A percentile compares a stretch with the other conserved stretches of the same genome.
Evolutionary conservation across 768 basidiomycete species (phyloP).

Genomic region (Lyophyllum semitale): DNA sequence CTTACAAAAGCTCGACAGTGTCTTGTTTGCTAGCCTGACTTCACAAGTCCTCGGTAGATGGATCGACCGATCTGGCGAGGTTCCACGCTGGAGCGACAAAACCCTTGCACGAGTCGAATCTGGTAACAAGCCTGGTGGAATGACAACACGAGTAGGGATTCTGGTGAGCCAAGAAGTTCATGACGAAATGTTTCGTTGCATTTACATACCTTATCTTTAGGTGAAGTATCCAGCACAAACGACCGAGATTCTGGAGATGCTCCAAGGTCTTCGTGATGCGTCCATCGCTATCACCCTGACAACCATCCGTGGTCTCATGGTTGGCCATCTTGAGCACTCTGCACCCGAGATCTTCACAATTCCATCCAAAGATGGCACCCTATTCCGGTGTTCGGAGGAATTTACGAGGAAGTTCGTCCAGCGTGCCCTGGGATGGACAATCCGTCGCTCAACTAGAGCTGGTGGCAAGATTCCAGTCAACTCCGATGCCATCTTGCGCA

Average conservation of each 20-base stretch:
- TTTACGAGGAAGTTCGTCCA: background rate
- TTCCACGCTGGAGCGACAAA: background rate
- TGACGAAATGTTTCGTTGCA: background rate
- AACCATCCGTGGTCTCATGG: background rate
- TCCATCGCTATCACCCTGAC: background rate
- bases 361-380: slow-evolving; percentile 23
- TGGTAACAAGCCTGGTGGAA: background rate
- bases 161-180: background rate
- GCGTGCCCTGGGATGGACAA: background rate
- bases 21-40: background rate
- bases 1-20: too few species aligned
- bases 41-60: background rate
- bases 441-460: background rate
- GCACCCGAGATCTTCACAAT: background rate
- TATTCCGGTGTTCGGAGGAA: background rate
- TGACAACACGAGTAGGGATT: background rate
- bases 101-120: background rate
- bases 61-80: background rate
- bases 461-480: background rate
- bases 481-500: background rate
- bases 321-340: background rate
- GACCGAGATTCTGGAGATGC: background rate
- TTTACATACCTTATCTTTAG: too few species aligned
- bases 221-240: background rate
- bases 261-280: background rate